Percentiles rank a stretch among this genome's conserved stretches.
phyloP scores from a whole-genome alignment of 23 red algal species.

The Gracilaria domingensis region DNA sequence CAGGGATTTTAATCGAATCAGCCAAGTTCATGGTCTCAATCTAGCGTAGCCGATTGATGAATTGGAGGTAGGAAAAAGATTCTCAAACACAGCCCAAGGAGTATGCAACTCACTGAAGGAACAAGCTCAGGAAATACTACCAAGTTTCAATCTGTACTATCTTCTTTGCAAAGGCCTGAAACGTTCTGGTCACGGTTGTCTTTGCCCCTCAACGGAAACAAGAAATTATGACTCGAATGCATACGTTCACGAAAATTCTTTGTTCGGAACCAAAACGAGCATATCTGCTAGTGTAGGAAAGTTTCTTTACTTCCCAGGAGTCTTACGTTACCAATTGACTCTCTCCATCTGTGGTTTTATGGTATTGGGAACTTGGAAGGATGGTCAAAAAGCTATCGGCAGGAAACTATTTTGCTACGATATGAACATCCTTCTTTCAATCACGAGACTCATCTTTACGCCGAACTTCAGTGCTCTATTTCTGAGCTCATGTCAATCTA shows the following conservation, averaged over 20 bases:
- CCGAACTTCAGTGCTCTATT: too few relatives aligned
- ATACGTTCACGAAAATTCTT: background rate
- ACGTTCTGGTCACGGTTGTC: background rate
- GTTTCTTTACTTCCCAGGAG: background rate
- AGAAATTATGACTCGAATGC: background rate
- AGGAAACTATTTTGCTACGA: too few relatives aligned
- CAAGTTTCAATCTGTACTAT: background rate
- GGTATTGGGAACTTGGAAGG: background rate
- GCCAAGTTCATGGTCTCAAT: slow-evolving; percentile 22
- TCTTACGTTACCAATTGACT: background rate
- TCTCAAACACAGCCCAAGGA: too few relatives aligned
- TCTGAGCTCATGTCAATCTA: too few relatives aligned
- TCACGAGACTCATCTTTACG: too few relatives aligned
- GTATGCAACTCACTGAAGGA: background rate
- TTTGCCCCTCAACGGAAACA: background rate
- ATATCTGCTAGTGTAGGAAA: background rate
- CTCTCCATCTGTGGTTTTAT: background rate
- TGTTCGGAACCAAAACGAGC: background rate
- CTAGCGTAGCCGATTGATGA: background rate
- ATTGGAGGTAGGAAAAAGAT: background rate
- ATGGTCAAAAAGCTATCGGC: too few relatives aligned
- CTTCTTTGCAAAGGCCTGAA: background rate
- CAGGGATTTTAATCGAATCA: background rate
- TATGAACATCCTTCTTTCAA: too few relatives aligned
- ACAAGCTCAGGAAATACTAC: background rate